phyloP scores from a whole-genome alignment of 805 yeast genomes.

The Suhomyces vadensis region DNA sequence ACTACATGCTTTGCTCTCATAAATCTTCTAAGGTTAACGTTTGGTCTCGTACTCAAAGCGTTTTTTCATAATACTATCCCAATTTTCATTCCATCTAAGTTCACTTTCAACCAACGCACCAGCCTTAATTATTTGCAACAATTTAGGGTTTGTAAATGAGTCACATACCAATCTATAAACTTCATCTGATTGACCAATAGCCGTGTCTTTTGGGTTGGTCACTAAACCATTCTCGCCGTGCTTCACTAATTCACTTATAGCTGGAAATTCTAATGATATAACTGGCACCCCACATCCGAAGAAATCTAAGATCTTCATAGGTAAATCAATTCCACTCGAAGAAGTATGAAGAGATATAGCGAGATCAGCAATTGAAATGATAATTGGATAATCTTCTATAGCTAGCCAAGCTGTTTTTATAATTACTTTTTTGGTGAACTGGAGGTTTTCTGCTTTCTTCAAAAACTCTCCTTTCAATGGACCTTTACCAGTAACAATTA shows the following conservation, averaged over 20 bases:
- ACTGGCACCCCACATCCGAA: constrained; percentile 97
- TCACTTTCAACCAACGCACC: constrained; percentile 78
- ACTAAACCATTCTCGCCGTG: constrained; percentile 68
- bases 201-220: constrained; percentile 25
- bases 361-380: constrained; percentile 75
- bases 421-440: constrained; percentile 49
- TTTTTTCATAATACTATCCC: constrained; percentile 53
- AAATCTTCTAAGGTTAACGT: too few species aligned
- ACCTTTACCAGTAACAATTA: constrained; percentile 97
- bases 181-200: constrained; percentile 21
- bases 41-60: constrained; percentile 20
- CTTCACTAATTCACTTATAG: constrained; percentile 74
- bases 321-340: constrained; percentile 90
- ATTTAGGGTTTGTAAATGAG: constrained; percentile 29
- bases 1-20: too few species aligned
- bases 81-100: constrained; percentile 72
- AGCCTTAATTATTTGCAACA: constrained; percentile 44
- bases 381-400: constrained; percentile 73
- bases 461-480: constrained; percentile 65
- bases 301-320: constrained; percentile 96
- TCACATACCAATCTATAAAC: constrained; percentile 25
- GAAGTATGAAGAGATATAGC: constrained; percentile 91
- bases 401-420: constrained; percentile 76
- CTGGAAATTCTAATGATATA: constrained; percentile 71
- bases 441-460: constrained; percentile 42